phyloP scores from a whole-genome alignment of 208 protist species.

The Plasmodiophora brassicae region DNA sequence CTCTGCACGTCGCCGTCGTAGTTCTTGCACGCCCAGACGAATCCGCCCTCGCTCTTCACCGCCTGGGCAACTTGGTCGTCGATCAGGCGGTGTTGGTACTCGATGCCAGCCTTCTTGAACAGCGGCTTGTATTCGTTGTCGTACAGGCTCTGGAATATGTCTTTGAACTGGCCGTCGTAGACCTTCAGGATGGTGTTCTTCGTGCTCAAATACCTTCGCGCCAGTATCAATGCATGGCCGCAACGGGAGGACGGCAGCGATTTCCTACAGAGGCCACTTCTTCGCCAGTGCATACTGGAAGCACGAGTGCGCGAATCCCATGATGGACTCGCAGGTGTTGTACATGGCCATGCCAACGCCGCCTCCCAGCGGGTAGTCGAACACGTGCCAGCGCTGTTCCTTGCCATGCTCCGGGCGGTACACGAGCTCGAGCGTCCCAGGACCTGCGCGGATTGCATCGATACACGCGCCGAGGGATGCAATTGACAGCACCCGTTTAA shows the following conservation, averaged over 20 bases:
- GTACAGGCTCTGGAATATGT: constrained; percentile 88
- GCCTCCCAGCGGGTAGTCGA: constrained; percentile 27
- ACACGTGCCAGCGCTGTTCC: background rate
- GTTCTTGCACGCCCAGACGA: constrained; percentile 97
- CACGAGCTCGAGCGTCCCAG: constrained; percentile 27
- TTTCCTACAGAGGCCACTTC: constrained; percentile 51
- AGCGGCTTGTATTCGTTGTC: constrained; percentile 73
- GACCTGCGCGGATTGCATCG: background rate
- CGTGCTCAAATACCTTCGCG: constrained; percentile 55
- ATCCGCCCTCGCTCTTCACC: constrained; percentile 72
- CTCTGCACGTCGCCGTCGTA: constrained; percentile 97
- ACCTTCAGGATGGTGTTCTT: constrained; percentile 96
- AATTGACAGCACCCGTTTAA: too few species aligned
- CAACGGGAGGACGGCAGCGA: background rate
- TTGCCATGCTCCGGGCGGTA: constrained; percentile 32
- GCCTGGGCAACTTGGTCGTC: constrained; percentile 94
- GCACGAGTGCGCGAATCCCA: constrained; percentile 83
- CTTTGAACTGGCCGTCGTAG: constrained; percentile 92
- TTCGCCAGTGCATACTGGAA: constrained; percentile 84
- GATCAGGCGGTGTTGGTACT: constrained; percentile 91
- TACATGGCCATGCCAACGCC: constrained; percentile 52
- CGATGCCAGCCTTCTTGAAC: constrained; percentile 75
- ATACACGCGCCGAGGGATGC: background rate
- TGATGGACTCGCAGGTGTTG: constrained; percentile 74
- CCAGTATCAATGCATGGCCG: background rate